Conservation (phyloP, 441 rosid species). For the Manihot esculenta region DNA sequence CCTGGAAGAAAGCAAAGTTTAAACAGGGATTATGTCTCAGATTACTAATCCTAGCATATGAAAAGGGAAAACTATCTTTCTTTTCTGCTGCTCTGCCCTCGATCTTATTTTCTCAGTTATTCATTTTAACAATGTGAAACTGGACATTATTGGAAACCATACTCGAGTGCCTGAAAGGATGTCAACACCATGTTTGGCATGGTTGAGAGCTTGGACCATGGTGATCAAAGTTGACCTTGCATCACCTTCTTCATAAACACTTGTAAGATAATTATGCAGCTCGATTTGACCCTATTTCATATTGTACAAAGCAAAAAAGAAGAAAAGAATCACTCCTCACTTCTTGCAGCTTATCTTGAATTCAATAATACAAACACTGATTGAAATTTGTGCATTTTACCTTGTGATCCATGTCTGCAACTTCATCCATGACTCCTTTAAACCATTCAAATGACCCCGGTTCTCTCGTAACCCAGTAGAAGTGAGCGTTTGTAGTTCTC, state of each 20-base stretch:
- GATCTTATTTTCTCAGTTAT: not conserved
- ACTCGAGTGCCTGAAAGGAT: slow-evolving; percentile 95
- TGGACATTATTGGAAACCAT: slow-evolving; percentile 23
- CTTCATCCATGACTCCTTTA: slow-evolving; percentile 93
- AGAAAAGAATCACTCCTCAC: slow-evolving; percentile 4
- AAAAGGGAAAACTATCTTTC: not conserved
- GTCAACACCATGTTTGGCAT: slow-evolving; percentile 97
- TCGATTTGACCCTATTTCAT: slow-evolving; percentile 87
- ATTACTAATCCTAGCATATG: not conserved
- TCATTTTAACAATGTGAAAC: not conserved
- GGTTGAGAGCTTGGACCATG: slow-evolving; percentile 96
- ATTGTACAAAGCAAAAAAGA: not conserved
- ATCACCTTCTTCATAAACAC: slow-evolving; percentile 97
- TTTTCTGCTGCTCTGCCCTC: not conserved
- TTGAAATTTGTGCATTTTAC: slow-evolving; percentile 32
- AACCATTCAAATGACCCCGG: slow-evolving; percentile 95
- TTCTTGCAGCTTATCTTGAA: not conserved
- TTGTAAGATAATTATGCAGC: slow-evolving; percentile 92
- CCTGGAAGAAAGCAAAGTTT: slow-evolving; percentile 47
- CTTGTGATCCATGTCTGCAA: slow-evolving; percentile 86
- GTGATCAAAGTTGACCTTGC: slow-evolving; percentile 94
- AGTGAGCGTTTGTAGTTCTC: slow-evolving; percentile 66
- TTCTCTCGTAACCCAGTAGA: slow-evolving; percentile 97
- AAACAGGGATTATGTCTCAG: not conserved
- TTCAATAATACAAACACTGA: not conserved